phyloP scores from a whole-genome alignment of 2,329 filamentous ascomycete species.

The Pestalotiopsis sp. region DNA sequence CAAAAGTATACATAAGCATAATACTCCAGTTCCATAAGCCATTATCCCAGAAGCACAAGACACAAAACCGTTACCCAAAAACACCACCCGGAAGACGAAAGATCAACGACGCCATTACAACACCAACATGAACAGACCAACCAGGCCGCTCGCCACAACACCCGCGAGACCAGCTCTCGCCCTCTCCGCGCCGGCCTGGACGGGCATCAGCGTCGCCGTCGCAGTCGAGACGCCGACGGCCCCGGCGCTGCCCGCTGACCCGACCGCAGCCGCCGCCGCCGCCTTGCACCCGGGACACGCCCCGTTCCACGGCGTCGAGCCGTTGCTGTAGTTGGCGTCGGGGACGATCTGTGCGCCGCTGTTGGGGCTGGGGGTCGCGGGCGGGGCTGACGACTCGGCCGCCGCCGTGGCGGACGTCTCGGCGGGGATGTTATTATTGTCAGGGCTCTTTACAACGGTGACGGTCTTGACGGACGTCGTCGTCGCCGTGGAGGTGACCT shows the following conservation, averaged over 20 bases:
- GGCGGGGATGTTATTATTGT: background rate
- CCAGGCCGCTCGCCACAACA: background rate
- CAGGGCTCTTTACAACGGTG: background rate
- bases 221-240: background rate
- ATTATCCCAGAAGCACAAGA: background rate
- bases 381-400: background rate
- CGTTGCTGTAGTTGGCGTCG: background rate
- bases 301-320: background rate
- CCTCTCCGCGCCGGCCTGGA: background rate
- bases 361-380: background rate
- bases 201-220: background rate
- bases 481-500: background rate
- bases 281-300: background rate
- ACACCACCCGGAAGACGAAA: no score
- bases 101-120: background rate
- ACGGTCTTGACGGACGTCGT: background rate
- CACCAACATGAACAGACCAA: background rate
- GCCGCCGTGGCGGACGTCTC: background rate
- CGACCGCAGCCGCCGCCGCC: background rate
- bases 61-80: no score
- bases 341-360: background rate
- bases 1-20: no score
- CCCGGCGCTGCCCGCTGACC: background rate
- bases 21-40: no score
- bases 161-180: background rate